Conservation (phyloP, 2,329 filamentous ascomycete genomes). For the Mycosphaerella sp. region DNA sequence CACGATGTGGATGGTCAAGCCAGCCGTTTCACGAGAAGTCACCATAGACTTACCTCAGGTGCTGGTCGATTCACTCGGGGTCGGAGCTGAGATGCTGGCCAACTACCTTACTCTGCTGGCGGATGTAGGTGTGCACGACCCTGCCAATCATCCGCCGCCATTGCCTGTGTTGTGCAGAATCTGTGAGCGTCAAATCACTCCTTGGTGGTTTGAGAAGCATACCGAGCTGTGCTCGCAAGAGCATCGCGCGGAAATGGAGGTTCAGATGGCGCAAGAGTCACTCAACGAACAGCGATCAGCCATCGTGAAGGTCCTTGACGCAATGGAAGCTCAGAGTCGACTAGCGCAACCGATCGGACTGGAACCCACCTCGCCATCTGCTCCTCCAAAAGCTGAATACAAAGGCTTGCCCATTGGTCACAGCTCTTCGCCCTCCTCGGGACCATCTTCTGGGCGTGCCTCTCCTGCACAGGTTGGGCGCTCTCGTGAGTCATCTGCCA, state of each 20-base stretch:
- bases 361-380: conserved; percentile 38
- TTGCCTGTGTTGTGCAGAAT: conserved; percentile 88
- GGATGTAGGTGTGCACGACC: conserved; percentile 70
- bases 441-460: conserved; percentile 63
- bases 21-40: conserved; percentile 82
- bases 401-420: conserved; percentile 76
- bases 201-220: conserved; percentile 99
- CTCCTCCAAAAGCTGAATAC: conserved; percentile 59
- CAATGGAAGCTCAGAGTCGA: conserved; percentile 71
- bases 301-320: conserved; percentile 92
- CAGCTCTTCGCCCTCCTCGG: conserved; percentile 60
- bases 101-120: conserved; percentile 87
- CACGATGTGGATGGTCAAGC: conserved; percentile 99
- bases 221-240: conserved; percentile 94
- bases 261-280: conserved; percentile 90
- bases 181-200: conserved; percentile 92
- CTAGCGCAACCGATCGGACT: conserved; percentile 49
- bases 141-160: conserved; percentile 70
- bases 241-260: conserved; percentile 94
- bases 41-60: conserved; percentile 88
- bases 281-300: conserved; percentile 86
- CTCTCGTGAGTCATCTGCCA: conserved; percentile 59
- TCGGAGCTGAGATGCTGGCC: conserved; percentile 88
- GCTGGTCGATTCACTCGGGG: conserved; percentile 87
- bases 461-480: conserved; percentile 59